Base-by-base conservation (phyloP, 2,329 filamentous ascomycete genomes). In the Fusarium pseudoanthophilum region DNA sequence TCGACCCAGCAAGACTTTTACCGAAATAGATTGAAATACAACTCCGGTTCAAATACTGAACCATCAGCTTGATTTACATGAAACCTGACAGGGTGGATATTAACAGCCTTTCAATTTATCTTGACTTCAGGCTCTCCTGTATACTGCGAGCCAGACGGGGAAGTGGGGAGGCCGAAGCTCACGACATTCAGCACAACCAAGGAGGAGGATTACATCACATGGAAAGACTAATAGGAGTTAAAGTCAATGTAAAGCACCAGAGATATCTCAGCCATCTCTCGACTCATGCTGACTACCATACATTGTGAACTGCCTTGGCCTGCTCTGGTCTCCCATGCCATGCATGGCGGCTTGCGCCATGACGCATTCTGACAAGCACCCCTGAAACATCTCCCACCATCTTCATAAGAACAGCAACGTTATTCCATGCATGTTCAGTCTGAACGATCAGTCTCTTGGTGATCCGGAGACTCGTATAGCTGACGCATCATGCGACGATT, bases 21-120 rank as follows among this genome's bases (percentile, higher is more conserved):
- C 10, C 8, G 9, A 3, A 9, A 10, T 14, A 7, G 3, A 20
- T 34, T 8, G 11, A 24, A n/a, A 15, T 1, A 36, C 16, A 15
- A 34, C 13, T 34, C 8, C 4, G 14, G 2, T 7, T 48, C 20
- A 2, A 2, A 26, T 11, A 26, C 13, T 36, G 16, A 26, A 36
- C 1, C 4, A 36, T 20, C 11, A 21, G 8, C 32, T 21, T 26
- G 11, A 14, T 21, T 15, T 5, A 8, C 6, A 26, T 4, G 13
- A 7, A 7, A 36, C 16, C n/a, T 20, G 5, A 10, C 11, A 20
- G 6, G 13, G 18, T 11, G 5, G 16, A 20, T 13, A 11, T 20
- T 11, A 26, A 7, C 16, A 20, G 16, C 13, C n/a, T 8, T 20
- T 20, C 16, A 10, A 26, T 14, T 20, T 8, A 11, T 24, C 9